Conservation (phyloP, 768 basidiomycete genomes). For the Russula brevipes region DNA sequence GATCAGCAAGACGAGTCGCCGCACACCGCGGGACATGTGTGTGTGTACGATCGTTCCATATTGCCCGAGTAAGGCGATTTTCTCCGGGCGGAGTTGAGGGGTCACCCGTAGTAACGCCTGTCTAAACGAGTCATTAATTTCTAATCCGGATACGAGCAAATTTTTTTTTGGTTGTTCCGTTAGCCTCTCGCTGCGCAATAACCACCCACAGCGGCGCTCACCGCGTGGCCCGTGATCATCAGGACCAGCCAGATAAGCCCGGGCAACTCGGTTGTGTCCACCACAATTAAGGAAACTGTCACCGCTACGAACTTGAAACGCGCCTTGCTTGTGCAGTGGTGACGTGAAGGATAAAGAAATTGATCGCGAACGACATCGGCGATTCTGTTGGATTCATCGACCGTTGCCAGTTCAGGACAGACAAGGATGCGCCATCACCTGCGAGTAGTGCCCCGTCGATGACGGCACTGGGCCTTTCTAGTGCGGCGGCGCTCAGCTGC, state of each 20-base stretch:
- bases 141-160: not conserved
- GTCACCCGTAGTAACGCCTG: not conserved
- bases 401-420: not conserved
- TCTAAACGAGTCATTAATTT: not conserved
- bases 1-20: no score
- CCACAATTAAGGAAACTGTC: not conserved
- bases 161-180: not conserved
- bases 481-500: constrained; percentile 1
- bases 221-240: not conserved
- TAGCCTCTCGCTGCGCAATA: not conserved
- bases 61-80: not conserved
- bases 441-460: not conserved
- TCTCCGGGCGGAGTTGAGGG: no score
- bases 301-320: not conserved
- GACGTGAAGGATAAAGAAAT: not conserved
- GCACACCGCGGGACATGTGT: not conserved
- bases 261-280: not conserved
- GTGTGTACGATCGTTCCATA: not conserved
- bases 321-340: no score
- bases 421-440: not conserved
- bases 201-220: no score
- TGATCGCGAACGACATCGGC: not conserved
- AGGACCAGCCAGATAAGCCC: not conserved
- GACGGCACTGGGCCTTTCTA: not conserved
- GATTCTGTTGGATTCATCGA: not conserved